Conservation (phyloP, 169 alveolate species). For the Babesia gibsoni region DNA sequence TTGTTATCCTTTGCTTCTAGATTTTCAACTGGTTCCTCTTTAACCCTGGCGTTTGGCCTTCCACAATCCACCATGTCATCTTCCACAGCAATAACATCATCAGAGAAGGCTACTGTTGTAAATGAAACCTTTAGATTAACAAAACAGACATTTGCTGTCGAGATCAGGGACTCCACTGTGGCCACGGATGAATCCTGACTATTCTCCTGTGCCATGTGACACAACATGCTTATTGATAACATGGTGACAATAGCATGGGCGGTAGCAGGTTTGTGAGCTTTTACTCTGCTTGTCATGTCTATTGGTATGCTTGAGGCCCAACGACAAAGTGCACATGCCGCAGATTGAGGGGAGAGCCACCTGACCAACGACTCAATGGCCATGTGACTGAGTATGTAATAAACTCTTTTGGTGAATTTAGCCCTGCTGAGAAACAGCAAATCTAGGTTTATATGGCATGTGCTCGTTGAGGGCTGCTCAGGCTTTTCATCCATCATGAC, state of each 20-base stretch:
- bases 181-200: not conserved
- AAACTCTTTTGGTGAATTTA: conserved; percentile 18
- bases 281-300: conserved; percentile 44
- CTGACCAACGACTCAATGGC: conserved; percentile 23
- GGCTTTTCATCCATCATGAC: not conserved
- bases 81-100: conserved; percentile 2
- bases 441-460: not conserved
- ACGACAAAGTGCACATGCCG: conserved; percentile 16
- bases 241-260: conserved; percentile 27
- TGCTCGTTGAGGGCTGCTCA: not conserved
- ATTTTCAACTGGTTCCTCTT: no score
- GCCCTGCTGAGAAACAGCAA: conserved; percentile 22
- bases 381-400: conserved; percentile 17
- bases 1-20: no score
- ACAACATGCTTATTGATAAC: conserved; percentile 14
- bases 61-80: not conserved
- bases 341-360: conserved; percentile 34
- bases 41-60: not conserved
- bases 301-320: conserved; percentile 51
- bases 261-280: conserved; percentile 34
- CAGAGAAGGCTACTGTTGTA: not conserved
- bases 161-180: conserved; percentile 40
- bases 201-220: not conserved
- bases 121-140: conserved; percentile 39
- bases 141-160: conserved; percentile 47